Evolutionary conservation across 768 basidiomycete species (phyloP).

Genomic region (Tephrocybe sp.): DNA sequence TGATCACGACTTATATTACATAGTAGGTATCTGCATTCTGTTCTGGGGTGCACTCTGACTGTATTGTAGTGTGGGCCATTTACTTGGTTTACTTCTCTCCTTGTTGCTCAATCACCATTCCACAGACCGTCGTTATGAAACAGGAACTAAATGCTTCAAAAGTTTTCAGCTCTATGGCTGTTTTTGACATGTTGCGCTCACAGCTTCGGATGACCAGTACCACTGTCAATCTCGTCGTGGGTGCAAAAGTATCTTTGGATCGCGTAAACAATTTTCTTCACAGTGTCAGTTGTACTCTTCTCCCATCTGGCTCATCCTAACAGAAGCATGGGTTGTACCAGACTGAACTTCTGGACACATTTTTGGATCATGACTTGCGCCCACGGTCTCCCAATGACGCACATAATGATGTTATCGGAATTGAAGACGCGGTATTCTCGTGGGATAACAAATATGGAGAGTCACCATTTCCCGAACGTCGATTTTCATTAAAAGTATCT

Average conservation of each 20-base stretch:
- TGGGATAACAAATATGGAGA: conserved; percentile 37
- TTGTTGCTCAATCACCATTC: conserved; percentile 1
- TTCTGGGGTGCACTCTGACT: not conserved
- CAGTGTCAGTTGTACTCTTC: conserved; percentile 23
- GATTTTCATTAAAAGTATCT: conserved; percentile 47
- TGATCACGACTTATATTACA: conserved; percentile 61
- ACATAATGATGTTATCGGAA: conserved; percentile 38
- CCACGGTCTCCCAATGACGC: conserved; percentile 14
- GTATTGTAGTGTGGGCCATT: conserved; percentile 2
- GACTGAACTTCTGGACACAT: conserved; percentile 49
- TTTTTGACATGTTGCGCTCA: conserved; percentile 60
- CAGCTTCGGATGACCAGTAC: conserved; percentile 40
- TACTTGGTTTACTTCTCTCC: not conserved
- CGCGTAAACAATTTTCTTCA: conserved; percentile 43
- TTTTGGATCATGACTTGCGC: conserved; percentile 20
- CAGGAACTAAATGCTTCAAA: conserved; percentile 37
- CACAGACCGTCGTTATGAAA: conserved; percentile 37
- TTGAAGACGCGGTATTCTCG: conserved; percentile 50
- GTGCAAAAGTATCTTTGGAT: conserved; percentile 63
- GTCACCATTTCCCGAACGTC: conserved; percentile 40
- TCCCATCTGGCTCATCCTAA: not conserved
- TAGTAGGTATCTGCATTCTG: conserved; percentile 38
- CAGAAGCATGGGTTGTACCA: conserved; percentile 11
- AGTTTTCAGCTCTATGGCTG: conserved; percentile 52
- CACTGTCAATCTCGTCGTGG: conserved; percentile 20